Evolutionary conservation across 2,329 filamentous ascomycete genomes (phyloP), one percentile per base, ranked within the genome.

Genomic region (Penicillium sp.): DNA sequence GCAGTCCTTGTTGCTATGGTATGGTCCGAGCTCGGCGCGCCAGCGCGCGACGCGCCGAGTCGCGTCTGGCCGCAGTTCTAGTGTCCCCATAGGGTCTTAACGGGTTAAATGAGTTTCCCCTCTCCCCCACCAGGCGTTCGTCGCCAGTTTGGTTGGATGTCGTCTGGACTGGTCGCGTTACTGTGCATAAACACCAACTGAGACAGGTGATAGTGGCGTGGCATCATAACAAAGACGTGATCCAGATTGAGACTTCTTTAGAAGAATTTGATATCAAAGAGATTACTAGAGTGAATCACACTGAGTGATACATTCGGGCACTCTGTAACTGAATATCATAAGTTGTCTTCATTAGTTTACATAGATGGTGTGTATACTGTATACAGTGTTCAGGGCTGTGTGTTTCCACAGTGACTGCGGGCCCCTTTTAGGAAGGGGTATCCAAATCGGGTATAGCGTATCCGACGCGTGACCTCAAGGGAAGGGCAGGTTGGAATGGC

Each of bases 391-490:
- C 24, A 28, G 24, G 5, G 24, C 24, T 28, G 5, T 28, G 26
- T 18, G 42, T 45, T 45, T 45, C 42, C 42, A 29, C 42, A 45
- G 33, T 28, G 34, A 48, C 39, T 39, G 43, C 26, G 3, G 21
- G 14, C 6, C 44, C 24, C 14, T 23, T 36, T 40, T 43, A 18
- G 36, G 23, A 47, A 50, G 31, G 11, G 16, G 37, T 36, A 34
- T 43, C 60, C 62, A n/a, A 57, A 62, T 65, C 24, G 24, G 70
- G 71, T 26, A 62, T 73, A 74, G 71, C 66, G 70, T 55, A 52
- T 28, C 70, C 67, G 71, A 72, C 71, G 71, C 71, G 71, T 74
- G 71, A 74, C 70, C 60, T 55, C 60, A 57, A 64, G 67, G 60
- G 58, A 67, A 63, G 37, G n/a, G 13, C 14, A 18, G n/a, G 23